A percentile compares a stretch with the other conserved stretches of the same genome.
Evolutionary conservation across 345 rosid genomes (phyloP).

Genomic region (Populus ilicifolia): DNA sequence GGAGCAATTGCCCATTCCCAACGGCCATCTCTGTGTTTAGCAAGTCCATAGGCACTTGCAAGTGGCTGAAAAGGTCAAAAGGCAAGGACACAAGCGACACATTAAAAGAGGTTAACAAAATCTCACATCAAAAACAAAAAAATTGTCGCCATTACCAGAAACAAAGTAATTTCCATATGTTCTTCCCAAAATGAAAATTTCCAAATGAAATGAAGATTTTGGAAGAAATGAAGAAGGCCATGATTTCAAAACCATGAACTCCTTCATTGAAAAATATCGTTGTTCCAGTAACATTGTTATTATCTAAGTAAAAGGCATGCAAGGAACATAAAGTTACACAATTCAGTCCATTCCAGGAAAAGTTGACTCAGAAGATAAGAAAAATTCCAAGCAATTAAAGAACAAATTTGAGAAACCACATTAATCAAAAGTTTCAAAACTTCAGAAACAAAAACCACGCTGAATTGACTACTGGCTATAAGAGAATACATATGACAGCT

Average conservation of each 20-base stretch:
- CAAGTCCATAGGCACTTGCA: constrained; percentile 98
- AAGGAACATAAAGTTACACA: not conserved
- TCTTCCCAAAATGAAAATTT: not conserved
- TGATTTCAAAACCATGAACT: not conserved
- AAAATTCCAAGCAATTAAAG: not conserved
- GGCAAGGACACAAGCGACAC: not conserved
- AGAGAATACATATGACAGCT: not conserved
- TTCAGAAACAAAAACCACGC: not conserved
- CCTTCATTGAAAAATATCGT: not conserved
- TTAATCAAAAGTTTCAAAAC: not conserved
- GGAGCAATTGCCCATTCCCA: constrained; percentile 99
- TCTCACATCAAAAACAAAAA: constrained; percentile 9
- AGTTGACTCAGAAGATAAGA: not conserved
- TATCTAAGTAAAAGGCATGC: not conserved
- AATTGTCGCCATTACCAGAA: not conserved
- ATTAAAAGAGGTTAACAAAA: constrained; percentile 16
- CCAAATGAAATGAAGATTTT: not conserved
- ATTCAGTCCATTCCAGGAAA: not conserved
- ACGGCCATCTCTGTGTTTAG: constrained; percentile 99
- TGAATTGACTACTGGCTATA: not conserved
- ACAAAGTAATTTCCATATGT: constrained; percentile 4
- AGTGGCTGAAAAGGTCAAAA: constrained; percentile 57
- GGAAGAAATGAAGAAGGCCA: not conserved
- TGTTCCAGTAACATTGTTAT: not conserved
- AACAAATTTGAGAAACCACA: not conserved